Evolutionary conservation across 2,329 filamentous ascomycete species (phyloP), one percentile per base, ranked within the genome.

Genomic region (Biscogniauxia sp.): DNA sequence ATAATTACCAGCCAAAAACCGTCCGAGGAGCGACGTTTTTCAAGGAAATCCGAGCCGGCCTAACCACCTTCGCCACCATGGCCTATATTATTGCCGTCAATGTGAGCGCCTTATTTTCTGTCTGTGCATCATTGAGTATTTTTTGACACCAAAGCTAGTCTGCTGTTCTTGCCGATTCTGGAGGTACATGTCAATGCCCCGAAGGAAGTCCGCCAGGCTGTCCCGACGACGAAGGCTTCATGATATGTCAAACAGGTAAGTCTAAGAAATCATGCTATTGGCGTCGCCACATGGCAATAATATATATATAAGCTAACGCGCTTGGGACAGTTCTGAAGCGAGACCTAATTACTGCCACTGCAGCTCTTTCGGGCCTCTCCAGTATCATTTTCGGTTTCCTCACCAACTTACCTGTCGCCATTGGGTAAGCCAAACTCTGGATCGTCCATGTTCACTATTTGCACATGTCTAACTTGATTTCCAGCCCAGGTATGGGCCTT

Each of bases 31-130:
- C 89, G 41, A 87, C 83, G 61, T 93, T 94, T 74, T 87, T 91
- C 64, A 89, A 86, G 20, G 92, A 95, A 74, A 78, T 95, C 60
- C 87, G 91, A 26, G 92, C 91, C 28, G 92, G 91, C 1, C 74
- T 94, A 57, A 92, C 92, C 1, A 95, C 91, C 2, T 91, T 91
- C 72, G 88, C 89, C 58, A 90, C 89, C 2, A 92, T 93, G 91
- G 89, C 90, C 15, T 94, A 93, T 75, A 94, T 95, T 68, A 93
- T 95, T 71, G 88, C 89, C 8, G 87, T 88, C 64, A 88, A 88
- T 68, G 85, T 85, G 65, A 69, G 80, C 69, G 32, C 20, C 13
- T 15, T 45, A 49, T 7, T 17, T 20, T 11, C 17, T n/a, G 19
- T 25, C 17, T 41, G 25, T 49, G 1, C 15, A 17, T 11, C 26